Evolutionary conservation across 768 basidiomycete genomes (phyloP).

Genomic region (Agaricus bisporus): DNA sequence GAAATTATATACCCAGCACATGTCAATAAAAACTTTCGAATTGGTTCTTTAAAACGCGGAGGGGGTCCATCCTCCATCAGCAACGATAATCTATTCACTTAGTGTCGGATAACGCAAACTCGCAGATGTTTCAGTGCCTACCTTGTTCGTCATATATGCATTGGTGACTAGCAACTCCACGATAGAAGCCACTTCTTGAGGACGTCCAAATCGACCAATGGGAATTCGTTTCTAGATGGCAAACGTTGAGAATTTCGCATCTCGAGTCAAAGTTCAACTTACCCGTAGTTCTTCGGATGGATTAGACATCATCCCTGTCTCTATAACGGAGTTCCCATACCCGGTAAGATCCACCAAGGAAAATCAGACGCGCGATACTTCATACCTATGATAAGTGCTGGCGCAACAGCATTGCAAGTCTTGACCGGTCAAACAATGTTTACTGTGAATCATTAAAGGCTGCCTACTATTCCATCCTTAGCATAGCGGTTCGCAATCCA

Average conservation of each 20-base stretch:
- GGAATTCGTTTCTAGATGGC: conserved; percentile 36
- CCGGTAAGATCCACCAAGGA: background rate
- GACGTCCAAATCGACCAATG: conserved; percentile 43
- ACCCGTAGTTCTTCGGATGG: conserved; percentile 21
- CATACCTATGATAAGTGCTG: conserved; percentile 41
- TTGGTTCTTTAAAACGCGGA: conserved; percentile 27
- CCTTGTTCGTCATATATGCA: conserved; percentile 55
- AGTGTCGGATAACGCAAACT: background rate
- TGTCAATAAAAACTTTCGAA: background rate
- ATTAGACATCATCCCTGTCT: conserved; percentile 43
- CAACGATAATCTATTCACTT: conserved; percentile 33
- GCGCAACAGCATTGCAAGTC: conserved; percentile 50
- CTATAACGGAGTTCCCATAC: conserved; percentile 14
- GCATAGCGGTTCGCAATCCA: conserved; percentile 48
- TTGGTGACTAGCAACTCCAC: conserved; percentile 45
- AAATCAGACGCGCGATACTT: background rate
- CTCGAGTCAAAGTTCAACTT: background rate
- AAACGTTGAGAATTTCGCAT: background rate
- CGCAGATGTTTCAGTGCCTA: conserved; percentile 12
- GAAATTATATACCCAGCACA: too few relatives aligned
- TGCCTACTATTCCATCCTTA: conserved; percentile 42
- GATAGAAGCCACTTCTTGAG: conserved; percentile 45
- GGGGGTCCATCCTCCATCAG: conserved; percentile 39
- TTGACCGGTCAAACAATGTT: conserved; percentile 12
- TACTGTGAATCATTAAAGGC: background rate